A percentile compares a stretch with the other conserved stretches of the same genome.
Conservation (phyloP, 2,329 filamentous ascomycete genomes). For the Pseudogymnoascus destructans region DNA sequence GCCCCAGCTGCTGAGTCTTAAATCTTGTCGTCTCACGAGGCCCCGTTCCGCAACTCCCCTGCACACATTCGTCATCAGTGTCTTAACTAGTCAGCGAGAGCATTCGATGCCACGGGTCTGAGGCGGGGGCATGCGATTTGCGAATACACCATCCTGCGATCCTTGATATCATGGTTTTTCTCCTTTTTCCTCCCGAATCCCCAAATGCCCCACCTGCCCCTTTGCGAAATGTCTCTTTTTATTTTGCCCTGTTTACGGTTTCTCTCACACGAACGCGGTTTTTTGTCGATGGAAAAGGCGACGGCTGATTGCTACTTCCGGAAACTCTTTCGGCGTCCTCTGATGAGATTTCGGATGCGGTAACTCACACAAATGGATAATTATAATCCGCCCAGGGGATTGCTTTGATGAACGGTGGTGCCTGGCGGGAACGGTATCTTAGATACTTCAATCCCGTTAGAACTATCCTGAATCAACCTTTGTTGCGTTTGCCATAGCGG, state of each 20-base stretch:
- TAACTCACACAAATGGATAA: conserved; percentile 18
- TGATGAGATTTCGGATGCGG: conserved; percentile 22
- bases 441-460: background rate
- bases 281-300: conserved; percentile 20
- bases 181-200: conserved; percentile 23
- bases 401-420: conserved; percentile 9
- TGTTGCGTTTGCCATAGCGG: conserved; percentile 22
- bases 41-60: conserved; percentile 29
- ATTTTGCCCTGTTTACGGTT: conserved; percentile 18
- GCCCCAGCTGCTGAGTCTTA: conserved; percentile 41
- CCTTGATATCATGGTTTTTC: conserved; percentile 28
- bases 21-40: conserved; percentile 28
- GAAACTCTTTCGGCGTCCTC: conserved; percentile 14
- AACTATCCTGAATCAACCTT: background rate
- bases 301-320: conserved; percentile 18
- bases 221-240: conserved; percentile 12
- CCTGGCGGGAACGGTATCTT: background rate
- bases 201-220: conserved; percentile 12
- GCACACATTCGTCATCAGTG: conserved; percentile 11
- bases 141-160: conserved; percentile 28
- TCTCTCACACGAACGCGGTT: conserved; percentile 15
- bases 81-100: conserved; percentile 13
- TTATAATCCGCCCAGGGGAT: conserved; percentile 13
- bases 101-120: conserved; percentile 20
- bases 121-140: conserved; percentile 24